Percentiles rank a stretch among this genome's conserved stretches.
These are phyloP conservation scores for Taphrina pruni DNA, from an alignment of 1,139 yeast species.

Conservation along the genomic window DNA sequence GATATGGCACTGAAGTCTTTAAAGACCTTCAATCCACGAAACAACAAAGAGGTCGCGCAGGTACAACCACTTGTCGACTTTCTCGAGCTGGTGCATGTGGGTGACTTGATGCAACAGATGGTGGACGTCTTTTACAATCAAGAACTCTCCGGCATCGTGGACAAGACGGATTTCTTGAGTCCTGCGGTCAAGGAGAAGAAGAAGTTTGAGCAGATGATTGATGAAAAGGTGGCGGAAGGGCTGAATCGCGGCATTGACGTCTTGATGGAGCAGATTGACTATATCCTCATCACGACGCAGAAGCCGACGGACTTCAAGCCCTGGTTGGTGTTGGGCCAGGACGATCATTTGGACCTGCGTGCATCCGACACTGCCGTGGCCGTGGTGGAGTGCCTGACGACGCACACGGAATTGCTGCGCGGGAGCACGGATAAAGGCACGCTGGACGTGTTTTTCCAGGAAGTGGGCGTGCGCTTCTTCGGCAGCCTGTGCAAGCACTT, in stretches of 20 bases:
- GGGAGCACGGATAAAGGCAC: slow-evolving; percentile 89
- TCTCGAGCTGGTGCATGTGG: slow-evolving; percentile 87
- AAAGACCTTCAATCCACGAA: slow-evolving; percentile 71
- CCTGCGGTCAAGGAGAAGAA: slow-evolving; percentile 82
- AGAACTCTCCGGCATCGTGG: slow-evolving; percentile 73
- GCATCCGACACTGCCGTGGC: slow-evolving; percentile 56
- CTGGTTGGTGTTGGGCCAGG: slow-evolving; percentile 46
- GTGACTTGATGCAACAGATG: slow-evolving; percentile 92
- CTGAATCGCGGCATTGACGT: slow-evolving; percentile 88
- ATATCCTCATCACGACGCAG: slow-evolving; percentile 59
- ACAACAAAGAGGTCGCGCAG: slow-evolving; percentile 48
- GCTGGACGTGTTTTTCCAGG: slow-evolving; percentile 91
- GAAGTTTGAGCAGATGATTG: slow-evolving; percentile 77
- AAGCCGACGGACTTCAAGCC: slow-evolving; percentile 63
- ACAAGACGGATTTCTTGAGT: slow-evolving; percentile 76
- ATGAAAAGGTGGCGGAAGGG: slow-evolving; percentile 90
- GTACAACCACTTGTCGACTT: slow-evolving; percentile 86
- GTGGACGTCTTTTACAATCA: slow-evolving; percentile 86
- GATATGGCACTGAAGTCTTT: slow-evolving; percentile 75
- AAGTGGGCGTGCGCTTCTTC: slow-evolving; percentile 86
- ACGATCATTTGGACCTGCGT: slow-evolving; percentile 34
- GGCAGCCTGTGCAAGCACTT: slow-evolving; percentile 75
- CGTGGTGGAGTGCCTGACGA: slow-evolving; percentile 66
- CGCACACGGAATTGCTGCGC: slow-evolving; percentile 75
- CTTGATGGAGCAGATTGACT: slow-evolving; percentile 74